These are phyloP conservation scores for Amaranthus cruentus DNA, from an alignment of 148 eudicot genomes.

Conservation along the genomic window DNA sequence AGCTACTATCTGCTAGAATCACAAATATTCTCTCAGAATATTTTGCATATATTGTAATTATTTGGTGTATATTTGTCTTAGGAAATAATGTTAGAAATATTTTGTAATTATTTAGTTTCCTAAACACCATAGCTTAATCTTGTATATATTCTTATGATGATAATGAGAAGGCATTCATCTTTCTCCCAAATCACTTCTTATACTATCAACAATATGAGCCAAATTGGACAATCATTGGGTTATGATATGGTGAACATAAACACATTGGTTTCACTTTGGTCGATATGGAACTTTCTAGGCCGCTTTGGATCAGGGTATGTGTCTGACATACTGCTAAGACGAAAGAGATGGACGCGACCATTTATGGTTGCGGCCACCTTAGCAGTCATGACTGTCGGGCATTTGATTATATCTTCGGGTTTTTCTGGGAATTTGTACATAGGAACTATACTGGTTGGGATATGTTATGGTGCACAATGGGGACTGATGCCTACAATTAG, in stretches of 20 bases:
- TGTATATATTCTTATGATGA: too few relatives aligned
- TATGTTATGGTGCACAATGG: slow-evolving; percentile 84
- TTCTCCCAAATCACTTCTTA: too few relatives aligned
- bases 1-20: slow-evolving; percentile 70
- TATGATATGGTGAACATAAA: slow-evolving; percentile 44
- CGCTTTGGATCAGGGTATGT: slow-evolving; percentile 80
- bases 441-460: slow-evolving; percentile 62
- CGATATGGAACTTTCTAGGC: slow-evolving; percentile 90
- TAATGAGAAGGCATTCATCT: too few relatives aligned
- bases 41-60: too few relatives aligned
- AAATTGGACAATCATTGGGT: slow-evolving; percentile 65
- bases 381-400: slow-evolving; percentile 62
- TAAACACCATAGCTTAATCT: too few relatives aligned
- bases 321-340: slow-evolving; percentile 56
- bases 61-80: too few relatives aligned
- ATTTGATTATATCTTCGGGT: slow-evolving; percentile 57
- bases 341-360: slow-evolving; percentile 57
- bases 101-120: too few relatives aligned
- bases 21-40: too few relatives aligned
- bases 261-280: slow-evolving; percentile 68
- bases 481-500: slow-evolving; percentile 78
- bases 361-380: slow-evolving; percentile 44
- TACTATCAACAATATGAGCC: slow-evolving; percentile 76
- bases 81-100: too few relatives aligned
- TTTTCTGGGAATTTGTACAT: slow-evolving; percentile 62